Percentiles rank a stretch among this genome's conserved stretches.
Evolutionary conservation across 805 yeast genomes (phyloP).

Genomic region (Candida railenensis): DNA sequence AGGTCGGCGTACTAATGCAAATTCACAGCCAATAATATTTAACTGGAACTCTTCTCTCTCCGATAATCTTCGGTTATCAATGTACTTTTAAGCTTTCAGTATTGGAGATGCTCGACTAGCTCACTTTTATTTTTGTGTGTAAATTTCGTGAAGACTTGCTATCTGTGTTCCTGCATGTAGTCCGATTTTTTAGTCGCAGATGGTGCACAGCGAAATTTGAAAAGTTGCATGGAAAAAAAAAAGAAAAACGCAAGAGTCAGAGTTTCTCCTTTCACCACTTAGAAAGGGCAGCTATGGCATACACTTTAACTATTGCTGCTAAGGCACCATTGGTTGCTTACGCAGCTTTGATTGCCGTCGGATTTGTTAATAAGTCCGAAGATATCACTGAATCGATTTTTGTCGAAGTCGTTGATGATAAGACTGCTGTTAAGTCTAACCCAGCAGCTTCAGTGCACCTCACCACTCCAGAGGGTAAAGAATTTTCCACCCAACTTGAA

Average conservation of each 20-base stretch:
- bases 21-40: neutral
- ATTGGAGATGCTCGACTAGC: neutral
- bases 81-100: too few species aligned
- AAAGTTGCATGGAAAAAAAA: neutral
- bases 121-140: too few species aligned
- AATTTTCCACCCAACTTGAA: conserved; percentile 40
- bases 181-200: too few species aligned
- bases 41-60: too few species aligned
- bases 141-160: neutral
- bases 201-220: neutral
- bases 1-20: neutral
- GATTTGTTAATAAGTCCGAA: conserved; percentile 56
- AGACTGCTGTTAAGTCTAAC: conserved; percentile 40
- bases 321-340: conserved; percentile 86
- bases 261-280: neutral
- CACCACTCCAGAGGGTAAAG: conserved; percentile 39
- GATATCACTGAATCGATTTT: conserved; percentile 49
- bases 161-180: neutral
- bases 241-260: neutral
- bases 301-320: conserved; percentile 67
- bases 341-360: conserved; percentile 74
- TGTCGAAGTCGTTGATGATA: conserved; percentile 71
- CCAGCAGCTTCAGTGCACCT: conserved; percentile 48
- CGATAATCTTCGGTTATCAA: too few species aligned
- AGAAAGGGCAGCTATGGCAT: conserved; percentile 30